Evolutionary conservation across 805 yeast genomes (phyloP).

Genomic region (Saccharomycopsis javanensis): DNA sequence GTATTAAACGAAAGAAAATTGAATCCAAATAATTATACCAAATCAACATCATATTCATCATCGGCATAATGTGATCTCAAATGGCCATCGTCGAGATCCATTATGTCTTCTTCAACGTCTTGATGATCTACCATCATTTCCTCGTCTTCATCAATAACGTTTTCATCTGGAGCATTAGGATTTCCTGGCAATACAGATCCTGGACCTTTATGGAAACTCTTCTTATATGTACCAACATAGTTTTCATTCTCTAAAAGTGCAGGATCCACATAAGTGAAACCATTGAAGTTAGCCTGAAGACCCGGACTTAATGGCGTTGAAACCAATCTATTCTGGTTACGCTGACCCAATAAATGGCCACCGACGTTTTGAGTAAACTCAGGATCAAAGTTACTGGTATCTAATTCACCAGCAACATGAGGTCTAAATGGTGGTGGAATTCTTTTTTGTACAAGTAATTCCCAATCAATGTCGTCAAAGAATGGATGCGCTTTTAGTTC

Average conservation of each 20-base stretch:
- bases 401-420: conserved; percentile 80
- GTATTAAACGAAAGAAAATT: neutral
- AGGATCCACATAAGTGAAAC: conserved; percentile 93
- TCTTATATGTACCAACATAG: conserved; percentile 33
- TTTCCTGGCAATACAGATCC: conserved; percentile 75
- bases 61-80: conserved; percentile 13
- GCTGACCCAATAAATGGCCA: conserved; percentile 40
- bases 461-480: conserved; percentile 89
- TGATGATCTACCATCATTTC: conserved; percentile 1
- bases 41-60: conserved; percentile 19
- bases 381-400: conserved; percentile 95
- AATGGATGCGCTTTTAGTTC: conserved; percentile 90
- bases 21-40: conserved; percentile 3
- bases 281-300: conserved; percentile 91
- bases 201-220: conserved; percentile 35
- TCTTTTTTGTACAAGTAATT: conserved; percentile 60
- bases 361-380: conserved; percentile 92
- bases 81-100: conserved; percentile 22
- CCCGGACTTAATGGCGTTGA: conserved; percentile 85
- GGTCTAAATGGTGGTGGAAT: conserved; percentile 97
- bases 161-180: conserved; percentile 78
- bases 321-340: conserved; percentile 9
- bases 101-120: conserved; percentile 26
- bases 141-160: conserved; percentile 66
- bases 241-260: conserved; percentile 66